Evolutionary conservation across 2,329 filamentous ascomycete genomes (phyloP).

Genomic region (Botrytis pseudocinerea): DNA sequence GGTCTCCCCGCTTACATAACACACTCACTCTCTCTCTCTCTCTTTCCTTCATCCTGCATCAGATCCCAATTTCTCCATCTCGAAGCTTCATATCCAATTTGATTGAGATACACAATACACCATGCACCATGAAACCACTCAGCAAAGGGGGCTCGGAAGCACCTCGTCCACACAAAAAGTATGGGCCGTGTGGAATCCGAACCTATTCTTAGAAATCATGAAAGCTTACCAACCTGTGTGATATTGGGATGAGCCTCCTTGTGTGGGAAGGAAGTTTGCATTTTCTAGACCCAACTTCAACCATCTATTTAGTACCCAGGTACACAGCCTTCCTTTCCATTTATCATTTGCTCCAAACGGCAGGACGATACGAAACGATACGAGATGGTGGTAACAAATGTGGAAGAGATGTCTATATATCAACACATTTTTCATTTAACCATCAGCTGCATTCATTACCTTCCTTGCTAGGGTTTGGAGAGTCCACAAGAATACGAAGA

Average conservation of each 20-base stretch:
- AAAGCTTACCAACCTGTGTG: neutral
- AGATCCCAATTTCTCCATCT: neutral
- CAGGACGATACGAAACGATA: neutral
- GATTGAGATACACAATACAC: no score
- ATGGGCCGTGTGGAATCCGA: neutral
- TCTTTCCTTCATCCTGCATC: neutral
- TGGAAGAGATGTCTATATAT: neutral
- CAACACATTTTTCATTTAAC: neutral
- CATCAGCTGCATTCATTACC: neutral
- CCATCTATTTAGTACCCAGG: no score
- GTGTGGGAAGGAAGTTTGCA: neutral
- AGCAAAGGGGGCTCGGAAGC: neutral
- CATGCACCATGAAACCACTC: neutral
- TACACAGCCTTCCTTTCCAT: neutral
- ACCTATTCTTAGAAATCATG: neutral
- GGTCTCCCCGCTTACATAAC: no score
- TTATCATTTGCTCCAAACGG: neutral
- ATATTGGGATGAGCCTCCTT: slow-evolving; percentile 3
- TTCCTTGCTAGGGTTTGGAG: neutral
- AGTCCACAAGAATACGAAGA: slow-evolving; percentile 5
- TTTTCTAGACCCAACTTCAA: neutral
- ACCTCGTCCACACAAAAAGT: neutral
- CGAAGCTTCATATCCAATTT: neutral
- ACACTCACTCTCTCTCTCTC: no score
- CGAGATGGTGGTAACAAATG: neutral